A percentile compares a stretch with the other conserved stretches of the same genome.
These are phyloP conservation scores for Botryotinia globosa DNA, from an alignment of 2,329 filamentous ascomycete species.

Conservation along the genomic window DNA sequence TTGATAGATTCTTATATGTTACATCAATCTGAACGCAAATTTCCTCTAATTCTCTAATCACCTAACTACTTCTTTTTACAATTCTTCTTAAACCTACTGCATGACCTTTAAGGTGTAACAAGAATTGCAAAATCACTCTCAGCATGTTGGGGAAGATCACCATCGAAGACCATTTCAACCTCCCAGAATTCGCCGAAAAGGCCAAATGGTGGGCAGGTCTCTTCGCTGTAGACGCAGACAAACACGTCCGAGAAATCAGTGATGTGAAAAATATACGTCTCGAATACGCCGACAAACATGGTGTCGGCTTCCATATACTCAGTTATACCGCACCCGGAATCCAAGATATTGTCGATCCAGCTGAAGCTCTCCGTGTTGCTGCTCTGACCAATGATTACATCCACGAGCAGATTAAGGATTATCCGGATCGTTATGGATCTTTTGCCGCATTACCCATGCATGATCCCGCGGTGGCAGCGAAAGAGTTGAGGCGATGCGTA, in stretches of 20 bases:
- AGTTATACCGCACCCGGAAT: constrained; percentile 50
- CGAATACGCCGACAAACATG: constrained; percentile 46
- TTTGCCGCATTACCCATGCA: constrained; percentile 54
- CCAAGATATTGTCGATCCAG: constrained; percentile 46
- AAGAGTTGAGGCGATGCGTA: constrained; percentile 52
- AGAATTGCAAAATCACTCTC: not conserved
- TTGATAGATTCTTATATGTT: not conserved
- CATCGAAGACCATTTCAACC: constrained; percentile 17
- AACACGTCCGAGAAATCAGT: constrained; percentile 55
- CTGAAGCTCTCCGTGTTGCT: constrained; percentile 44
- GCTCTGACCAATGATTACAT: constrained; percentile 40
- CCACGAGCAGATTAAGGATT: constrained; percentile 28
- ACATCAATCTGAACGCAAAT: not conserved
- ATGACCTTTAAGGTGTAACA: not conserved
- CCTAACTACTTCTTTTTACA: not conserved
- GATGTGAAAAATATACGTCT: constrained; percentile 46
- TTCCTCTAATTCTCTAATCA: not conserved
- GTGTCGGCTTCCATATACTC: constrained; percentile 49
- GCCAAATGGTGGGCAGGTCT: constrained; percentile 60
- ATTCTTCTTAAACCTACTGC: no score
- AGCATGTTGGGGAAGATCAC: constrained; percentile 9
- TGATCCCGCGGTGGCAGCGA: constrained; percentile 49
- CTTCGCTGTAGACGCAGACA: constrained; percentile 57
- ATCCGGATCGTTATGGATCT: constrained; percentile 45
- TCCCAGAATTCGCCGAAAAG: constrained; percentile 49